Base-by-base conservation (phyloP, 78 protist genomes). In the Anaeramoeba flamelloides region DNA sequence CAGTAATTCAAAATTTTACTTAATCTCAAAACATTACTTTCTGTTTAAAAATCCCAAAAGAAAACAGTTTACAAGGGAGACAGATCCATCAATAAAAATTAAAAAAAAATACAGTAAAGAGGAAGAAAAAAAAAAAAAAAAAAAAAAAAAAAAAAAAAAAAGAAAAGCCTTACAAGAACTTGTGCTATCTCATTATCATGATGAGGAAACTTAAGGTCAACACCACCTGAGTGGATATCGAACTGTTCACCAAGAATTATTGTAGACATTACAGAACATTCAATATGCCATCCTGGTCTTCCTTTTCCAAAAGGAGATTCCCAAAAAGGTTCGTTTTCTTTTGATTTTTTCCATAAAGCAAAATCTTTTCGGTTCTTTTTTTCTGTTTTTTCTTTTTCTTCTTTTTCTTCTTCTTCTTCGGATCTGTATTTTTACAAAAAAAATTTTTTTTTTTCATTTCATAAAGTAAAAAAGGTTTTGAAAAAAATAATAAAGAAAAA, bases 251-350 rank as follows among this genome's bases (percentile, higher is more conserved):
- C 89, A 3, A 86, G 2, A 41, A 40, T 36, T 39, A 33, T 39
- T 40, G 53, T 17, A 0, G 93, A 84, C 98, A 98, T 95, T 22
- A 89, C 99, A 1, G 94, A 86, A 93, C 99, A 98, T 87, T 98
- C 99, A 74, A 97, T 96, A 88, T 98, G 99, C 99, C 99, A 98
- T 17, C 99, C 99, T 30, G 99, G 99, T 30, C 99, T 86, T 33
- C 99, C 99, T 3, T 0, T 39, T 34, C 99, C 99, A 97, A 97
- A 98, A 36, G 92, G 93, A 17, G 86, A 77, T 31, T 8, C 77
- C 92, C 92, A 90, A 22, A 76, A 37, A 26, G 93, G 88, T 76
- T 85, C 91, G 33, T n/a, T 41, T 30, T 39, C 41, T 74, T 85
- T 86, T 36, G 83, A 22, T 39, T 64, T 83, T 39, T 90, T 90